phyloP scores from a whole-genome alignment of 768 basidiomycete genomes.

The Lactifluus piperatus region DNA sequence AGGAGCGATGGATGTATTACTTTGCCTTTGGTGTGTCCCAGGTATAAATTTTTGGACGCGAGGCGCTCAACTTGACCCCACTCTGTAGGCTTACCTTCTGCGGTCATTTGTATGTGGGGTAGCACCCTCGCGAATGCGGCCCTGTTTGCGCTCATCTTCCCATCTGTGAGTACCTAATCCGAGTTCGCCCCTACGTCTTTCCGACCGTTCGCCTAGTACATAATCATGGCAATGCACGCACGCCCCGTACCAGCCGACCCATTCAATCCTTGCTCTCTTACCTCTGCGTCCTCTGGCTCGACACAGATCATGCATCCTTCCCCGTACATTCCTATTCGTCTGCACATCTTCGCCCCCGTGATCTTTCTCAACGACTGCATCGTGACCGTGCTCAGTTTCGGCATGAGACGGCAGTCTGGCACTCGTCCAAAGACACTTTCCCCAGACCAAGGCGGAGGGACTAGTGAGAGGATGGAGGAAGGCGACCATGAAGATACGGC shows the following conservation, averaged over 20 bases:
- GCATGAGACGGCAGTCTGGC: constrained; percentile 25
- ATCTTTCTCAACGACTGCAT: constrained; percentile 68
- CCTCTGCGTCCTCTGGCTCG: constrained; percentile 5
- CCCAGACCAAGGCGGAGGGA: constrained; percentile 31
- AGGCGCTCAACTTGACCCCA: background rate
- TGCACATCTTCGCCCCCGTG: constrained; percentile 68
- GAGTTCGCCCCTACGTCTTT: background rate
- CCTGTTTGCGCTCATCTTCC: constrained; percentile 75
- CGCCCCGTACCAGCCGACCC: constrained; percentile 69
- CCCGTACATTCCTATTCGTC: constrained; percentile 69
- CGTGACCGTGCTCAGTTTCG: constrained; percentile 52
- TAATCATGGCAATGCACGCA: constrained; percentile 78
- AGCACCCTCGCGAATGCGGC: constrained; percentile 73
- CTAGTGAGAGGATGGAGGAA: constrained; percentile 53
- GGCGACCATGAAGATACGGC: constrained; percentile 38
- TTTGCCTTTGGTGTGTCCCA: constrained; percentile 60
- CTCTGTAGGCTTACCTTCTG: constrained; percentile 54
- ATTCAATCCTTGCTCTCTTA: constrained; percentile 42
- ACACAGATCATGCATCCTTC: constrained; percentile 50
- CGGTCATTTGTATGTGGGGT: constrained; percentile 64
- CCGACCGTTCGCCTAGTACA: constrained; percentile 42
- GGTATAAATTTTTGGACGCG: background rate
- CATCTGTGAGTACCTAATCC: constrained; percentile 44
- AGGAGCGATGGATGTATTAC: constrained; percentile 87
- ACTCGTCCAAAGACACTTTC: constrained; percentile 20